Percentiles rank a stretch among this genome's conserved stretches.
Evolutionary conservation across 2,329 filamentous ascomycete species (phyloP).

Genomic region (Hypoxylon sp.): DNA sequence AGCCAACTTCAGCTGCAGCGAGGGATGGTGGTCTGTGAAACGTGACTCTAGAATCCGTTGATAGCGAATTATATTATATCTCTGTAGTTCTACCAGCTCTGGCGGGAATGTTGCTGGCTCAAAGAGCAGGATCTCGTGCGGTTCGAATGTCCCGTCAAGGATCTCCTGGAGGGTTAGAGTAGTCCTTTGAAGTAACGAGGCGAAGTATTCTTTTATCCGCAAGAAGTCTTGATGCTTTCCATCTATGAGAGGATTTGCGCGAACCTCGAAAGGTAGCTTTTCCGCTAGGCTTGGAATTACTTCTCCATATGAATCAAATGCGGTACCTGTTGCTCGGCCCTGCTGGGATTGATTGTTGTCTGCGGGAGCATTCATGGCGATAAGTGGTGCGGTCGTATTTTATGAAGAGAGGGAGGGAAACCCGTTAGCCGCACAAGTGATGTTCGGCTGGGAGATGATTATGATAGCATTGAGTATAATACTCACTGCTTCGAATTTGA

Average conservation of each 20-base stretch:
- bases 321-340: background rate
- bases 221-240: constrained; percentile 40
- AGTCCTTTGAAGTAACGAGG: constrained; percentile 44
- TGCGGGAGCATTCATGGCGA: constrained; percentile 26
- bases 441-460: constrained; percentile 8
- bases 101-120: constrained; percentile 46
- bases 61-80: constrained; percentile 51
- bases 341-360: background rate
- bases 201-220: constrained; percentile 50
- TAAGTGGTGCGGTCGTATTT: constrained; percentile 38
- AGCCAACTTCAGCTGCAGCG: constrained; percentile 59
- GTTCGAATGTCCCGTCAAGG: constrained; percentile 53
- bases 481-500: background rate
- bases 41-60: constrained; percentile 49
- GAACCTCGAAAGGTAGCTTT: constrained; percentile 43
- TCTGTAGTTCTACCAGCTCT: constrained; percentile 53
- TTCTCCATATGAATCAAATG: too few species aligned
- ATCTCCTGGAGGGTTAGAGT: constrained; percentile 50
- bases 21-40: constrained; percentile 50
- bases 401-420: constrained; percentile 4
- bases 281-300: background rate
- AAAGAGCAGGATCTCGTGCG: constrained; percentile 54
- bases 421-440: constrained; percentile 1
- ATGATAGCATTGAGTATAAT: constrained; percentile 11
- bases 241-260: constrained; percentile 42